A percentile compares a stretch with the other conserved stretches of the same genome.
phyloP scores from a whole-genome alignment of 305 asterid genomes.

The Petunia hybrid region DNA sequence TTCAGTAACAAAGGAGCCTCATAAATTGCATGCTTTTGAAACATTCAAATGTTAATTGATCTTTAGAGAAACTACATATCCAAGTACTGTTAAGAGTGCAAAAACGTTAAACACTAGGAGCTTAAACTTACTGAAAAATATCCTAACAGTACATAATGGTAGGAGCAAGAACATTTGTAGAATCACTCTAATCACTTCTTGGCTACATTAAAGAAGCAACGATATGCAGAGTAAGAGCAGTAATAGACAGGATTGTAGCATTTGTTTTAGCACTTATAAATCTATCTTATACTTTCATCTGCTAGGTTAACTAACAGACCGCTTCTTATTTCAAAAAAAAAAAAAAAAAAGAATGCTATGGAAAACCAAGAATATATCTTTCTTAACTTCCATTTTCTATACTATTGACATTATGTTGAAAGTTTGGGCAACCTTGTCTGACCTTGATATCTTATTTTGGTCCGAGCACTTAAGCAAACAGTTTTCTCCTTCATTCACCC shows the following conservation, averaged over 20 bases:
- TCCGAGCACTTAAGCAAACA: not conserved
- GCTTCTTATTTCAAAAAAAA: not conserved
- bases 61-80: not conserved
- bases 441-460: conserved; percentile 4
- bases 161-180: not conserved
- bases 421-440: not conserved
- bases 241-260: too few species aligned
- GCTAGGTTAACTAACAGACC: conserved; percentile 1
- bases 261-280: not conserved
- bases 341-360: not conserved
- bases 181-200: not conserved
- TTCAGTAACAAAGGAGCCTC: not conserved
- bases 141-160: not conserved
- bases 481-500: not conserved
- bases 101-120: not conserved
- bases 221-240: too few species aligned
- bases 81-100: conserved; percentile 8
- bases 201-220: too few species aligned
- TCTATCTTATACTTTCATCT: conserved; percentile 1
- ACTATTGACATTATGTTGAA: not conserved
- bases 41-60: not conserved
- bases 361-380: not conserved
- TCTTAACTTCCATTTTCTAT: not conserved
- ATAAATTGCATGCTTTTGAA: not conserved
- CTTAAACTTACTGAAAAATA: not conserved